Base-by-base conservation (phyloP, 805 yeast species). In the Wickerhamiella allomyrinae region DNA sequence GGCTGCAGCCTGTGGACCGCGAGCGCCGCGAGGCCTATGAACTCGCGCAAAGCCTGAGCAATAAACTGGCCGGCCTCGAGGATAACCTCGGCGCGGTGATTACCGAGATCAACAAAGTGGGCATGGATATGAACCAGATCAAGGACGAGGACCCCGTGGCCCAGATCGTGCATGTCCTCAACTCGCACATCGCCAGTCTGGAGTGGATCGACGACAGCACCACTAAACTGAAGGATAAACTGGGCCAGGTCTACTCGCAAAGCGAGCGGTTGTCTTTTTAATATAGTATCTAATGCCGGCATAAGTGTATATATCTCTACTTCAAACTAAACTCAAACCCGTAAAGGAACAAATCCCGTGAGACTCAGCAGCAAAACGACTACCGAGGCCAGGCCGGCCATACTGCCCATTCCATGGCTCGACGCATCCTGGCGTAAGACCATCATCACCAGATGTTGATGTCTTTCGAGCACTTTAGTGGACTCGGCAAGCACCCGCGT, bases 1-100 rank as follows among this genome's bases (percentile, higher is more conserved):
- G 64, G 20, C 50, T 61, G 39, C 66, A 63, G 49, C 65, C 67
- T 1, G 62, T 61, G 41, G 96, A 89, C 57, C 82, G 80, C 58
- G 82, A 85, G 56, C 76, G 98, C 57, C 89, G 80, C 56, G 80
- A 80, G 50, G 93, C 95, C 0, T 91, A 89, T 59, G 76, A 73
- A 48, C 73, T 86, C 24, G 96, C 97, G 0, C 93, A 86, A 56
- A 67, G 76, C 34, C 66, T 91, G 47, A 94, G 84, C 57, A 86
- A 78, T 51, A 82, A 80, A 55, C 64, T 91, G 47, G 93, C 80
- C 50, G 64, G 72, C 10, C 67, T 91, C 56, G 94, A 93, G 7
- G 68, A 74, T 25, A 86, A 84, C 56, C 71, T 60, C 20, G 43
- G 56, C 11, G 37, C 54, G n/a, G 52, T 55, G 10, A 51, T 59